Conservation (phyloP, 306 rosid species). For the Comarum palustre region DNA sequence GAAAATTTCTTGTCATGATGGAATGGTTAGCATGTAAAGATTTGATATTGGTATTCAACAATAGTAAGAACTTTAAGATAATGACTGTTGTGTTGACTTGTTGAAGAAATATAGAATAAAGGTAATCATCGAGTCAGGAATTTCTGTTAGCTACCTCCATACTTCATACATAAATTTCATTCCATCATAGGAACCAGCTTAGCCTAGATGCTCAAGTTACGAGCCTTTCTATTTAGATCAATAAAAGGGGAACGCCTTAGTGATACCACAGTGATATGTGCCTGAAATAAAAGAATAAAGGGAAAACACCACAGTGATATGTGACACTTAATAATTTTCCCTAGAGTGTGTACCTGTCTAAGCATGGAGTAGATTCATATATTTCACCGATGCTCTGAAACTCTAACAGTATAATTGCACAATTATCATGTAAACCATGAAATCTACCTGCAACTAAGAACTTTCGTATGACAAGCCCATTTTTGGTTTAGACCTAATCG, state of each 20-base stretch:
- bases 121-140: neutral
- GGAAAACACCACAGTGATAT: too few species aligned
- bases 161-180: neutral
- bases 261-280: too few species aligned
- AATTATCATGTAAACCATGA: neutral
- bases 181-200: neutral
- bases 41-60: too few species aligned
- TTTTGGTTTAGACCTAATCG: slow-evolving; percentile 71
- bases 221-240: neutral
- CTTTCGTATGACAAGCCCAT: slow-evolving; percentile 56
- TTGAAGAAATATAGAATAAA: too few species aligned
- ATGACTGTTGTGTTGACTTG: too few species aligned
- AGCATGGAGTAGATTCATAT: neutral
- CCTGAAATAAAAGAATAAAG: too few species aligned
- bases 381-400: neutral
- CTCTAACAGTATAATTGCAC: neutral
- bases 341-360: neutral
- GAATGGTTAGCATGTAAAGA: too few species aligned
- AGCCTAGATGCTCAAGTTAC: neutral
- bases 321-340: too few species aligned
- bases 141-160: neutral
- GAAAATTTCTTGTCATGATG: too few species aligned
- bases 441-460: neutral
- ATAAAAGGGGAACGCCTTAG: too few species aligned
- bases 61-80: too few species aligned